Evolutionary conservation across 2,329 filamentous ascomycete genomes (phyloP), one percentile per base, ranked within the genome.

Genomic region (Cercospora sojina): DNA sequence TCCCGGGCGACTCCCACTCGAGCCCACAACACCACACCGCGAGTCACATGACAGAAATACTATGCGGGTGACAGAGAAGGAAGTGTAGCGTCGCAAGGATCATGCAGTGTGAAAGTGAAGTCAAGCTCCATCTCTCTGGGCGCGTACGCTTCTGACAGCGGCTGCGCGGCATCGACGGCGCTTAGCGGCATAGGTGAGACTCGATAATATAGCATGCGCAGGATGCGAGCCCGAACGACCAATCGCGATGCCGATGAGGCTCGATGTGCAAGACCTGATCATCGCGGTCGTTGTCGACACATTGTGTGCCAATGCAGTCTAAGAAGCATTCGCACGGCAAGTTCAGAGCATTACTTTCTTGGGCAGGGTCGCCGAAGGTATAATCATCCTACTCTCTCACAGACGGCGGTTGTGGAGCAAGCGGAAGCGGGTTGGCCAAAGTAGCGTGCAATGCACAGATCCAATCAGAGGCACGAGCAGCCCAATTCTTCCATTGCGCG

Each of bases 61-160:
- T n/a, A 59, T 59, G 57, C 57, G 57, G 57, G 38, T 41, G 32
- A n/a, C 32, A 25, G 35, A 56, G 25, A 27, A 27, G 18, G 18
- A 16, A 59, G 57, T 47, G 18, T 20, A 59, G 57, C 20, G 20
- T 29, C 5, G 57, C 57, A 59, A 59, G 57, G 57, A 29, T 41
- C 38, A 29, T 47, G 57, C 35, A 59, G 57, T 47, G 31, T 16
- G 57, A 20, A 49, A 23, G 43, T 23, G 43, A 49, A 49, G 29
- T 29, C 16, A 47, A 47, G 57, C 57, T 41, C 38, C 57, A 29
- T 43, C 13, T 47, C 10, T 35, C 23, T 29, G 57, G 57, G 57
- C 57, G 57, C 57, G 31, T 59, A 55, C 13, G 29, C 51, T 43
- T 59, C 29, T 41, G 57, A 59, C 57, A 59, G 57, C 57, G 51